phyloP scores from a whole-genome alignment of 805 yeast genomes.

The Myxozyma kluyveri region DNA sequence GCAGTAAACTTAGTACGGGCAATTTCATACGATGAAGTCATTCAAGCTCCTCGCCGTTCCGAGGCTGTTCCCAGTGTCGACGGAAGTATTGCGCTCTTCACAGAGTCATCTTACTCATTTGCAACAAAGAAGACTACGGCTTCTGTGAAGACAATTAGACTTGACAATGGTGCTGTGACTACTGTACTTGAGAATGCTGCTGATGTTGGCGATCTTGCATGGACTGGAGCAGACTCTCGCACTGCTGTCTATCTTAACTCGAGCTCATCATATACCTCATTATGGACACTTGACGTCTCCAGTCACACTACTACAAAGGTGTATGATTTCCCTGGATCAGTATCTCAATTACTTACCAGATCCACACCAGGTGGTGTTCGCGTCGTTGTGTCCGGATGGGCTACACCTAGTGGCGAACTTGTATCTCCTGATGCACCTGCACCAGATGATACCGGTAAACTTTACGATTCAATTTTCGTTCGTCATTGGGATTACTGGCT shows the following conservation, averaged over 20 bases:
- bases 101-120: slow-evolving; percentile 23
- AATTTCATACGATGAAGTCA: slow-evolving; percentile 23
- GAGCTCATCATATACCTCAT: slow-evolving; percentile 12
- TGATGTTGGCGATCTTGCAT: slow-evolving; percentile 23
- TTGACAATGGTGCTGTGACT: slow-evolving; percentile 4
- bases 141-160: slow-evolving; percentile 6
- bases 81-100: slow-evolving; percentile 21
- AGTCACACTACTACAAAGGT: slow-evolving; percentile 3
- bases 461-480: slow-evolving; percentile 29
- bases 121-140: slow-evolving; percentile 9
- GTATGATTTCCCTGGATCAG: slow-evolving; percentile 22
- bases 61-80: slow-evolving; percentile 18
- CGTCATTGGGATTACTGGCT: slow-evolving; percentile 35
- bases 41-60: slow-evolving; percentile 27
- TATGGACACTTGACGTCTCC: slow-evolving; percentile 17
- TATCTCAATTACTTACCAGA: slow-evolving; percentile 16
- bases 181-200: slow-evolving; percentile 14
- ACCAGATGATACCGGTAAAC: slow-evolving; percentile 16
- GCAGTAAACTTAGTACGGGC: slow-evolving; percentile 4
- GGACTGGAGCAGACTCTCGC: slow-evolving; percentile 22
- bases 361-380: slow-evolving; percentile 19
- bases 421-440: slow-evolving; percentile 26
- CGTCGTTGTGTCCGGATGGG: slow-evolving; percentile 28
- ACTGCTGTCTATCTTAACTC: slow-evolving; percentile 23
- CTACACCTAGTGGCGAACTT: slow-evolving; percentile 22